Base-by-base conservation (phyloP, 2,329 filamentous ascomycete genomes). In the Cladosporium sp. region DNA sequence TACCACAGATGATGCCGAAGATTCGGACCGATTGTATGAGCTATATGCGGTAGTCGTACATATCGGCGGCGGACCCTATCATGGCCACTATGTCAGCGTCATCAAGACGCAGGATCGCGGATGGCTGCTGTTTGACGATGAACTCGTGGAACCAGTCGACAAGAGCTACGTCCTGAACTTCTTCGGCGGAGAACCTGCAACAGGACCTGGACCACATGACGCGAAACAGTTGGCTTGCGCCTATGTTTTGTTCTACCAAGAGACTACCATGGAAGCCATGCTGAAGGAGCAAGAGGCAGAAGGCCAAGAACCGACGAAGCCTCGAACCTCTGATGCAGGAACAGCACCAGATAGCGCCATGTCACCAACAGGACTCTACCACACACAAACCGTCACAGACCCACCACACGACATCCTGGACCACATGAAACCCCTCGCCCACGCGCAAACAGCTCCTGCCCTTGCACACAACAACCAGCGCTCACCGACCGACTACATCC, bases 101-200 rank as follows among this genome's bases (percentile, higher is more conserved):
- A 92, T 99, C 78, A 99, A 99, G 75, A 97, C 94, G 0, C 87
- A 95, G 68, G 94, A 97, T 70, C 85, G 90, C 54, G 94, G 94
- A 25, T 99, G 94, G 94, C 77, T 99, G 40, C 77, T 99, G 5
- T 99, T 99, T 66, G 94, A 99, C 66, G 94, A 99, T 68, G 94
- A 99, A 75, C 91, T 97, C 85, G 94, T 99, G 4, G 94, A 99
- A 72, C 94, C 94, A 0, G 94, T 99, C 4, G 91, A 97, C 73
- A 97, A 97, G 74, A 87, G 89, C 70, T 99, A 95, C 69, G 94
- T 99, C 36, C 85, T 88, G 63, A 97, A 96, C 71, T 99, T 99
- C 75, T 99, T 99, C 67, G 94, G 94, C 15, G 94, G 97, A 70
- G 91, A 89, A 68, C 69, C 70, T 4, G 8, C 28, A 9, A 10